Evolutionary conservation across 1,139 yeast species (phyloP), one percentile per base, ranked within the genome.

Genomic region (Protomyces arabidopsidicola): DNA sequence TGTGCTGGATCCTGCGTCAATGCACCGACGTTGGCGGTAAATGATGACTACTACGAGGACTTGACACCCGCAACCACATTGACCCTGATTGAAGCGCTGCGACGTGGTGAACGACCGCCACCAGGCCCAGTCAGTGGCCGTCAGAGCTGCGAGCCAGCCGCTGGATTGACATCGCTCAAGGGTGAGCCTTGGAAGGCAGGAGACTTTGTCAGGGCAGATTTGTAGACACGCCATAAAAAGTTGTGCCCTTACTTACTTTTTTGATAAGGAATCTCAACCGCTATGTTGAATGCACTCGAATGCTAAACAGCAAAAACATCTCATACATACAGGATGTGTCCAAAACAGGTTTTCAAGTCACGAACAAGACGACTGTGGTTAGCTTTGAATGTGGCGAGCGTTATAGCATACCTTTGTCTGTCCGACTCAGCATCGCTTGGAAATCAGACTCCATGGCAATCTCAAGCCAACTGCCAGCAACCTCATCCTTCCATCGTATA

Each of bases 1-100:
- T 89, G 96, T 76, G 83, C 88, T 66, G 96, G 96, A 66, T 96
- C 96, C 8, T 89, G 96, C 79, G 90, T 88, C 65, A 89, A 89
- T 75, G 96, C 88, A 16, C 96, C 96, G 65, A 88, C 89, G 90
- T 77, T 90, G 69, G 95, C 88, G 65, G 78, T 89, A 66, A 88
- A 88, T 75, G 96, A 89, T 76, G 91, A 87, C 74, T 89, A 79
- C 76, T 86, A 81, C 72, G 96, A 89, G 77, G 96, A 89, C 76
- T 81, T 89, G 77, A 86, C 93, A 51, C 81, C 86, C 18, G 86
- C 86, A 68, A 81, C 83, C 65, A 84, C 88, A 48, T 80, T 83
- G 45, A 80, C 81, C 64, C 75, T 89, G 63, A 81, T 89, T 73
- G 82, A 85, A 70, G 83, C 81, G 67, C 79, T 88, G 69, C 84